Conservation (phyloP, 2,329 filamentous ascomycete genomes). For the Fusarium camptoceras region DNA sequence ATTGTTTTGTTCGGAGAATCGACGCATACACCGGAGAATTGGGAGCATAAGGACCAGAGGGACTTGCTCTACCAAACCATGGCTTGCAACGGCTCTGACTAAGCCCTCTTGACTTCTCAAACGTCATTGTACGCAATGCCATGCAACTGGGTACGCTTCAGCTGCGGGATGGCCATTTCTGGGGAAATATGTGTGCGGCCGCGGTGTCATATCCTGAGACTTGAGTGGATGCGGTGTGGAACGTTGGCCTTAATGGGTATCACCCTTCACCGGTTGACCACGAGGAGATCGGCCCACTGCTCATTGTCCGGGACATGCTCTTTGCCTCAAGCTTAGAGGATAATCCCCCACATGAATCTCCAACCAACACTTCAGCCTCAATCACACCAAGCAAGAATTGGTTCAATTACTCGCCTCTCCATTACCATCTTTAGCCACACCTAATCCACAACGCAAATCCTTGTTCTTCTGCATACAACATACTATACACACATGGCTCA, state of each 20-base stretch:
- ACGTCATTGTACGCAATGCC: slow-evolving; percentile 42
- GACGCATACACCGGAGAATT: neutral
- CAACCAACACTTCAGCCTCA: slow-evolving; percentile 43
- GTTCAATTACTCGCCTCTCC: slow-evolving; percentile 7
- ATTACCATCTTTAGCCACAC: slow-evolving; percentile 13
- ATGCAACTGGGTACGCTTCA: slow-evolving; percentile 37
- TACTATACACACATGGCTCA: slow-evolving; percentile 6
- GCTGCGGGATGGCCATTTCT: slow-evolving; percentile 45
- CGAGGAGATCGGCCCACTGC: slow-evolving; percentile 41
- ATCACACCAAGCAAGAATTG: slow-evolving; percentile 7
- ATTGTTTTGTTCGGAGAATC: neutral
- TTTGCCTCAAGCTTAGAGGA: slow-evolving; percentile 25
- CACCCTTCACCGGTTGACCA: slow-evolving; percentile 35
- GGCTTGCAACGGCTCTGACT: slow-evolving; percentile 22
- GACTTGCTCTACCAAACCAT: slow-evolving; percentile 6
- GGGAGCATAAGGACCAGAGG: neutral
- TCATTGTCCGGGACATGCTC: slow-evolving; percentile 16
- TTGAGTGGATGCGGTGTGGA: slow-evolving; percentile 41
- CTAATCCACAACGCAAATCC: slow-evolving; percentile 15
- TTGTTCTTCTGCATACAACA: slow-evolving; percentile 15
- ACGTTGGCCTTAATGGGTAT: slow-evolving; percentile 32
- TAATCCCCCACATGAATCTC: slow-evolving; percentile 45
- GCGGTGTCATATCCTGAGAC: slow-evolving; percentile 35
- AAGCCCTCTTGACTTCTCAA: slow-evolving; percentile 19
- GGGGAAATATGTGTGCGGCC: slow-evolving; percentile 41